Evolutionary conservation across 805 yeast species (phyloP).

Genomic region (Ogataea wickerhamii): DNA sequence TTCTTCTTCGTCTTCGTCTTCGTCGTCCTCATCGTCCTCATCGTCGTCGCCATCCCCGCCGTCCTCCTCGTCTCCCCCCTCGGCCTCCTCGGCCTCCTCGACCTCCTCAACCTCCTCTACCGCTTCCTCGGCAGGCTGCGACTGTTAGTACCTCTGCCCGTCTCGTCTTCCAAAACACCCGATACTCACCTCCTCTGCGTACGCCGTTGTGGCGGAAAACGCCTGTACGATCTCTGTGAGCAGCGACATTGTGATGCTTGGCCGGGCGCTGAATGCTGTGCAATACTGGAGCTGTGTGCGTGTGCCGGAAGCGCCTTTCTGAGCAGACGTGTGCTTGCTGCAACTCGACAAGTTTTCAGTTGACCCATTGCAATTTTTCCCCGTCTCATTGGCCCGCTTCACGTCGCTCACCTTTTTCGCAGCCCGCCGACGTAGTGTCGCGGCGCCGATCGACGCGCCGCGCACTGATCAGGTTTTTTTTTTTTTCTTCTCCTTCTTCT

Average conservation of each 20-base stretch:
- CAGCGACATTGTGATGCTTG: constrained; percentile 33
- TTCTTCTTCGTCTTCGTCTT: constrained; percentile 52
- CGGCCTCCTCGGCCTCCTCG: constrained; percentile 37
- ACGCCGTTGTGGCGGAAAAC: constrained; percentile 73
- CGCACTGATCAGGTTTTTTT: neutral
- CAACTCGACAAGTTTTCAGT: neutral
- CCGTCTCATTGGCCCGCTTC: constrained; percentile 24
- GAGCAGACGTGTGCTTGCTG: neutral
- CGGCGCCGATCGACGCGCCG: constrained; percentile 2
- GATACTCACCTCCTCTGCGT: constrained; percentile 62
- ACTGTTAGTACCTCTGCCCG: neutral
- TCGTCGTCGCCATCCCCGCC: constrained; percentile 34
- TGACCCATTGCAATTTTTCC: constrained; percentile 23
- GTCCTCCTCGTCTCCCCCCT: constrained; percentile 49
- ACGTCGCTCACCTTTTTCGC: no score
- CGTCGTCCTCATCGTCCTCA: constrained; percentile 38
- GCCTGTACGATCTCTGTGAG: constrained; percentile 76
- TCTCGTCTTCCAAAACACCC: no score
- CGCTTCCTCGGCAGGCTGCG: constrained; percentile 32
- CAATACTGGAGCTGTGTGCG: neutral
- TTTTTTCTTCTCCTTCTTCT: neutral
- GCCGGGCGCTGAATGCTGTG: neutral
- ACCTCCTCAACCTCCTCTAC: no score
- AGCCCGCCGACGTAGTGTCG: no score
- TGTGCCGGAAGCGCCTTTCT: neutral